Evolutionary conservation across 2,329 filamentous ascomycete genomes (phyloP), one percentile per base, ranked within the genome.

Genomic region (Mariannaea sp.): DNA sequence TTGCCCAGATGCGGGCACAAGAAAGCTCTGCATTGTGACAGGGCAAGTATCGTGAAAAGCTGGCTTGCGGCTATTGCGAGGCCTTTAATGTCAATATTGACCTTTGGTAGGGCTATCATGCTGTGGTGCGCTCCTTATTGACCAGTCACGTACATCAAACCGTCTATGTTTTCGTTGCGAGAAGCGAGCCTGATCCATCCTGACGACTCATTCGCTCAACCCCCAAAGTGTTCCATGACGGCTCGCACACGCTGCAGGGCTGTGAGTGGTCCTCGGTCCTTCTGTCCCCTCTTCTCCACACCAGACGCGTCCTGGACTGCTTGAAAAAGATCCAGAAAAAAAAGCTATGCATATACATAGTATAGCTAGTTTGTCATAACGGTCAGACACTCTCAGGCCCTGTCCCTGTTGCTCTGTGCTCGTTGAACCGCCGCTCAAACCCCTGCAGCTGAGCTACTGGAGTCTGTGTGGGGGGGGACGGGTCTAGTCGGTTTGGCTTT

Each of bases 251-350:
- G 42, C 49, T 47, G 52, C 40, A 29, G 44, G 41, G 30, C 24
- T 62, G 38, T 67, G 57, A 69, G 57, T 69, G 67, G 67, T 53
- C 67, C 45, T 65, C 61, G 63, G 57, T 35, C 63, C 57, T 65
- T 66, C 61, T 61, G 33, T 39, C 47, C 53, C 22, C 19, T 39
- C 51, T 50, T 57, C 57, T 60, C 60, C 64, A 63, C 57, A 58
- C 44, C 49, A 30, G 38, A 41, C 48, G 50, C 52, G 57, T 44
- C 61, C 58, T 49, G 42, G 45, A 60, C 60, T 58, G 57, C 43
- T 29, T 39, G 27, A 32, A 51, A 38, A 43, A n/a, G n/a, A n/a
- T n/a, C n/a, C n/a, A n/a, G n/a, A n/a, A n/a, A n/a, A n/a, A n/a
- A n/a, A n/a, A n/a, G n/a, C n/a, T n/a, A n/a, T n/a, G n/a, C n/a